Evolutionary conservation across 2,329 filamentous ascomycete species (phyloP).

Genomic region (Sporothrix schenckii): DNA sequence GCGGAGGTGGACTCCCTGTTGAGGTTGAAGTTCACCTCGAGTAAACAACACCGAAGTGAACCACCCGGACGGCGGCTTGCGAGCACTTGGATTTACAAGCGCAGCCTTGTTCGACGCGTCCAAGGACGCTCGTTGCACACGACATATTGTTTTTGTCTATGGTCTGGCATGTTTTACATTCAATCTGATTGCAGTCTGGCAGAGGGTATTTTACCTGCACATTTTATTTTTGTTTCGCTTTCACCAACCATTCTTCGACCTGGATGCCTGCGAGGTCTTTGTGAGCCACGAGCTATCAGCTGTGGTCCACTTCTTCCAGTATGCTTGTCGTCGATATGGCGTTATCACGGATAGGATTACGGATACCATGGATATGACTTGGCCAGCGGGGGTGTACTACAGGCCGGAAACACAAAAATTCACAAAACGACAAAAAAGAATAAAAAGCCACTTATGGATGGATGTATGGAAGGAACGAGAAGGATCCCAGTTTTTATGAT

Average conservation of each 20-base stretch:
- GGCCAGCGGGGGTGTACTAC: background rate
- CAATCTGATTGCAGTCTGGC: background rate
- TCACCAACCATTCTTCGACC: background rate
- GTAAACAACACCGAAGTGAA: background rate
- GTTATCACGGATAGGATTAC: background rate
- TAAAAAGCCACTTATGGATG: background rate
- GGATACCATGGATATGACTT: background rate
- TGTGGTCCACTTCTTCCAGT: too few species aligned
- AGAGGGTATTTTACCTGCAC: background rate
- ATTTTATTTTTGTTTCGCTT: background rate
- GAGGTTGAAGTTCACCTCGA: background rate
- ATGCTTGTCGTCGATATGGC: background rate
- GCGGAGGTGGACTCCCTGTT: background rate
- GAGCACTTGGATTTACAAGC: background rate
- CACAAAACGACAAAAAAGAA: background rate
- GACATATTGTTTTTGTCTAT: background rate
- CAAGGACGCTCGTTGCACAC: background rate
- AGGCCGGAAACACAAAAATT: background rate
- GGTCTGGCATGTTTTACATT: background rate
- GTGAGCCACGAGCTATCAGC: background rate
- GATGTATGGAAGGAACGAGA: background rate
- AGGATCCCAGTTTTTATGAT: constrained; percentile 15
- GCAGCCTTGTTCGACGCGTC: background rate
- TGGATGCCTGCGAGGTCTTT: background rate
- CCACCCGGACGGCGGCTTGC: background rate